Conservation (phyloP, 202 grass and related monocot genomes). For the Schoenoplectus tabernaemontani region DNA sequence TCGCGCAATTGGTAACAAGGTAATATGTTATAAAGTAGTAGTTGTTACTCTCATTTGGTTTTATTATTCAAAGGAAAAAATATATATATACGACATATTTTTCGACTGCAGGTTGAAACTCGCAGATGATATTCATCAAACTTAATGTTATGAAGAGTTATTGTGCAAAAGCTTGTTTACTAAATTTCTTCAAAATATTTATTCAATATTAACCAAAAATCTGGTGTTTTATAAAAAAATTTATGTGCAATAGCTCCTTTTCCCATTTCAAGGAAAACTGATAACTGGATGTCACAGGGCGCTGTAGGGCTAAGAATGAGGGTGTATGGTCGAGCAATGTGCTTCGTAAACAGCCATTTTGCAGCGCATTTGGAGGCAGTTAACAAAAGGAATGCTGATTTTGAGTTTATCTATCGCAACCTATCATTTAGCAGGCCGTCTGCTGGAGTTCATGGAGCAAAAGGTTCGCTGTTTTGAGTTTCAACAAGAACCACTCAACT, state of each 20-base stretch:
- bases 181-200: not conserved
- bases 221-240: not conserved
- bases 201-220: not conserved
- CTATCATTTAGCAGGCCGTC: constrained; percentile 68
- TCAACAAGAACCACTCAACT: not conserved
- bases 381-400: constrained; percentile 91
- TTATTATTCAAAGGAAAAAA: not conserved
- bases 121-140: not conserved
- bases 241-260: not conserved
- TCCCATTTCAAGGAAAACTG: not conserved
- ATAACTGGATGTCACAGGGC: constrained; percentile 50
- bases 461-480: constrained; percentile 26
- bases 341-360: constrained; percentile 92
- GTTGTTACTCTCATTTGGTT: not conserved
- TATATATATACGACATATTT: not conserved
- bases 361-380: constrained; percentile 88
- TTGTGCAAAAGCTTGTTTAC: not conserved
- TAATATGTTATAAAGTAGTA: constrained; percentile 27
- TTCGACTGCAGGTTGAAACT: not conserved
- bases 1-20: constrained; percentile 95
- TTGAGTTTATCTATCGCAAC: constrained; percentile 72
- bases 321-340: constrained; percentile 72
- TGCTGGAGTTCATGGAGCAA: constrained; percentile 29
- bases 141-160: not conserved
- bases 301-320: constrained; percentile 94